These are phyloP conservation scores for Russula dissimulans DNA, from an alignment of 768 basidiomycete species.

Conservation along the genomic window DNA sequence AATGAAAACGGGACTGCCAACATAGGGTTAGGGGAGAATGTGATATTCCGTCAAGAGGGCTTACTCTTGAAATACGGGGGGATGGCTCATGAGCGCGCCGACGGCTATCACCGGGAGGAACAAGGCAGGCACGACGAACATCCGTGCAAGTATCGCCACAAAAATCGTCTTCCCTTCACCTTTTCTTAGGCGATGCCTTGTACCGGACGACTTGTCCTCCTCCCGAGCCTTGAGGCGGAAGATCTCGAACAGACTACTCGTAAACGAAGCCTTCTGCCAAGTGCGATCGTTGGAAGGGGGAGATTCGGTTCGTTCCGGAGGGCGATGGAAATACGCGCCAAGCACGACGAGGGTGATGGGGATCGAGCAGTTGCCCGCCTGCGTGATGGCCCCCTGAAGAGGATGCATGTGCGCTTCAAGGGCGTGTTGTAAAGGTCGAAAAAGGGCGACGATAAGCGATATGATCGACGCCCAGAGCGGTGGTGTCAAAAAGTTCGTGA, in stretches of 20 bases:
- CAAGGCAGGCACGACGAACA: constrained; percentile 76
- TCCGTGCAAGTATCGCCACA: constrained; percentile 75
- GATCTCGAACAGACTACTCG: constrained; percentile 37
- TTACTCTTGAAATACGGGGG: constrained; percentile 66
- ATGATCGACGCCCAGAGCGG: constrained; percentile 75
- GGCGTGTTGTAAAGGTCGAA: constrained; percentile 62
- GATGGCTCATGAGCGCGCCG: constrained; percentile 48
- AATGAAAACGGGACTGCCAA: constrained; percentile 71
- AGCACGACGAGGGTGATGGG: constrained; percentile 87
- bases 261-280: constrained; percentile 25
- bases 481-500: constrained; percentile 78
- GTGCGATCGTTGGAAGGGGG: constrained; percentile 14
- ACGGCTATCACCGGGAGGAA: constrained; percentile 69
- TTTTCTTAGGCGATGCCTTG: constrained; percentile 22
- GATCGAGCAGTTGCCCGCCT: constrained; percentile 70
- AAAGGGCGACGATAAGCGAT: constrained; percentile 69
- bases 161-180: constrained; percentile 80
- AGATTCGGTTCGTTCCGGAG: constrained; percentile 20
- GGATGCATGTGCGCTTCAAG: constrained; percentile 57
- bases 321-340: constrained; percentile 80
- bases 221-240: constrained; percentile 27
- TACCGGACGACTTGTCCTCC: constrained; percentile 10
- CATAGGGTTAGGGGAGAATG: background rate
- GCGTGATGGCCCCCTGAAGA: constrained; percentile 55
- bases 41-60: constrained; percentile 26